A percentile compares a stretch with the other conserved stretches of the same genome.
Conservation (phyloP, 2,329 filamentous ascomycete genomes). For the Colletotrichum simmondsii region DNA sequence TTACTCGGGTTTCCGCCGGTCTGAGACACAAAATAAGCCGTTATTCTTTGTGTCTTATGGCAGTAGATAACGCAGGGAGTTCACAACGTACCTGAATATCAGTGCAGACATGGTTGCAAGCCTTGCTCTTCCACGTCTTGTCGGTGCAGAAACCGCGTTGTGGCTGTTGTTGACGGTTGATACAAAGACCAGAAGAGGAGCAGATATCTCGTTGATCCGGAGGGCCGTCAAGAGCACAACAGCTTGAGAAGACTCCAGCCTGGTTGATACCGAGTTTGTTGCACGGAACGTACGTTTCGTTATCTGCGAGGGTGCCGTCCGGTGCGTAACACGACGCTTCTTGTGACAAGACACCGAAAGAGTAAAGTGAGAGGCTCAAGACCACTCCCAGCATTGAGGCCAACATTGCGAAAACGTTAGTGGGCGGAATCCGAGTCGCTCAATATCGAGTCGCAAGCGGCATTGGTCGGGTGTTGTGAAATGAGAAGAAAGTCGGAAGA, state of each 20-base stretch:
- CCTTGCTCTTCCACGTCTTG: slow-evolving; percentile 42
- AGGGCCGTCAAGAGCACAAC: slow-evolving; percentile 42
- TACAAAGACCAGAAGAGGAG: slow-evolving; percentile 42
- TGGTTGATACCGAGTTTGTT: slow-evolving; percentile 46
- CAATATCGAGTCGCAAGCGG: background rate
- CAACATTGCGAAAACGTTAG: background rate
- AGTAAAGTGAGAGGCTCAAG: background rate
- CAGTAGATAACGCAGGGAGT: no score
- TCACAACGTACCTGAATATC: slow-evolving; percentile 31
- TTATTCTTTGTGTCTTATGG: background rate
- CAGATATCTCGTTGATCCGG: slow-evolving; percentile 40
- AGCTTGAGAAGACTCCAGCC: slow-evolving; percentile 42
- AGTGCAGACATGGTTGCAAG: slow-evolving; percentile 44
- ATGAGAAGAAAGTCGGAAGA: background rate
- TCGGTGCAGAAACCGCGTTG: slow-evolving; percentile 45
- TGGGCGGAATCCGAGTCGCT: background rate
- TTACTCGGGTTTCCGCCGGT: background rate
- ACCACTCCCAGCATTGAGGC: background rate
- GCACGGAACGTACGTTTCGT: slow-evolving; percentile 43
- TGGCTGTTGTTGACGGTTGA: slow-evolving; percentile 37
- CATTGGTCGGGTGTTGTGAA: background rate
- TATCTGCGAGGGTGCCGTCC: slow-evolving; percentile 41
- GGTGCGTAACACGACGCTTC: slow-evolving; percentile 42
- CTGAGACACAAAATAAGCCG: background rate
- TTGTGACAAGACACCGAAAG: background rate